Base-by-base conservation (phyloP, 495 filamentous ascomycete genomes). In the Penicillium paxilli region DNA sequence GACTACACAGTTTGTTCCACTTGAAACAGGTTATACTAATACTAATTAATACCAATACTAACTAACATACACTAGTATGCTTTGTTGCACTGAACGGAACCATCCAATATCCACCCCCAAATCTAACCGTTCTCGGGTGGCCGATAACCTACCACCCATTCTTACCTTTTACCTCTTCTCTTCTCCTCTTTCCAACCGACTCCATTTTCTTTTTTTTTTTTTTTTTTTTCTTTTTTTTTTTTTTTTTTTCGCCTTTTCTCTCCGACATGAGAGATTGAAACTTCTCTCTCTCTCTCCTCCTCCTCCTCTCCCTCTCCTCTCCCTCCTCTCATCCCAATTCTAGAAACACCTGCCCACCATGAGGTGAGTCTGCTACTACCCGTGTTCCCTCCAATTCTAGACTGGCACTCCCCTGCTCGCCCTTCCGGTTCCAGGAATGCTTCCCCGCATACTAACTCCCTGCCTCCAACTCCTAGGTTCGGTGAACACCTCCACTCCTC, bases 401-500 rank as follows among this genome's bases (percentile, higher is more conserved):
- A n/a, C n/a, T n/a, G n/a, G n/a, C n/a, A n/a, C n/a, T n/a, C n/a
- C n/a, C n/a, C 16, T 30, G 14, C 33, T 38, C 2, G 30, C 11
- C 11, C 35, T 40, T 19, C 19, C 17, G 17, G 7, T 12, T 7
- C 26, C 24, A 50, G 53, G 37, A 50, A 51, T 46, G 47, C 53
- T 51, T 46, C 52, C 55, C 49, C 53, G 47, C 52, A 49, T 62
- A 38, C 16, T 38, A 16, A 38, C 35, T 12, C 16, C 35, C 14
- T 16, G 7, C 4, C 35, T 16, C 35, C 22, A 28, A 47, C 70
- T 66, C 68, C 77, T 73, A 98, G 96, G 79, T 99, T 99, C 81
- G 94, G 94, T 66, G 88, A 96, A 69, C 91, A 98, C 78, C 84
- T 99, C 55, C 88, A 88, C 35, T 91, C 89, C 52, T 96, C 92